Evolutionary conservation across 2,329 filamentous ascomycete species (phyloP).

Genomic region (Fusarium sp.): DNA sequence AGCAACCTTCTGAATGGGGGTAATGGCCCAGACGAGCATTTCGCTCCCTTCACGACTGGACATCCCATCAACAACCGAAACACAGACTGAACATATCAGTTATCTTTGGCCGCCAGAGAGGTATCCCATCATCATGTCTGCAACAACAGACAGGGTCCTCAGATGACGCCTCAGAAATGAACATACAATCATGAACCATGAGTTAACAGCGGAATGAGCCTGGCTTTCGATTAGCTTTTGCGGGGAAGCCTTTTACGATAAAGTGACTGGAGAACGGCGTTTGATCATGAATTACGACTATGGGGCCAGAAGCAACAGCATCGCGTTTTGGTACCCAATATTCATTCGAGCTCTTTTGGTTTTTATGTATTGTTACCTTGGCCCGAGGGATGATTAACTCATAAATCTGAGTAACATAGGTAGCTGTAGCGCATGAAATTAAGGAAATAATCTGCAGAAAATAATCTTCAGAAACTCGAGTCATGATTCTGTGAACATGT

Average conservation of each 20-base stretch:
- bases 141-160: background rate
- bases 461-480: background rate
- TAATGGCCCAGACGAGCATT: background rate
- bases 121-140: background rate
- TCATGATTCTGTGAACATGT: background rate
- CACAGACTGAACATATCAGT: constrained; percentile 9
- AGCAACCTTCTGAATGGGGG: background rate
- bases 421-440: background rate
- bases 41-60: background rate
- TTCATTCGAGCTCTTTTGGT: constrained; percentile 7
- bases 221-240: constrained; percentile 19
- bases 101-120: constrained; percentile 5
- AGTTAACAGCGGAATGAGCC: constrained; percentile 29
- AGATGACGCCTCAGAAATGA: constrained; percentile 4
- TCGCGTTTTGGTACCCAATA: constrained; percentile 7
- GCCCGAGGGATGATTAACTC: constrained; percentile 1
- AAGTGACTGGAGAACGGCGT: constrained; percentile 34
- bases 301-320: constrained; percentile 1
- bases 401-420: constrained; percentile 3
- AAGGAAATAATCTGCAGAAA: background rate
- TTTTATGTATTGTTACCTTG: constrained; percentile 17
- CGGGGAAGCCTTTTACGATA: constrained; percentile 12
- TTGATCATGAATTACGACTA: constrained; percentile 25
- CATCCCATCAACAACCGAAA: background rate
- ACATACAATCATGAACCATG: constrained; percentile 22